phyloP scores from a whole-genome alignment of 768 basidiomycete genomes.

The Clavaria fumosa region DNA sequence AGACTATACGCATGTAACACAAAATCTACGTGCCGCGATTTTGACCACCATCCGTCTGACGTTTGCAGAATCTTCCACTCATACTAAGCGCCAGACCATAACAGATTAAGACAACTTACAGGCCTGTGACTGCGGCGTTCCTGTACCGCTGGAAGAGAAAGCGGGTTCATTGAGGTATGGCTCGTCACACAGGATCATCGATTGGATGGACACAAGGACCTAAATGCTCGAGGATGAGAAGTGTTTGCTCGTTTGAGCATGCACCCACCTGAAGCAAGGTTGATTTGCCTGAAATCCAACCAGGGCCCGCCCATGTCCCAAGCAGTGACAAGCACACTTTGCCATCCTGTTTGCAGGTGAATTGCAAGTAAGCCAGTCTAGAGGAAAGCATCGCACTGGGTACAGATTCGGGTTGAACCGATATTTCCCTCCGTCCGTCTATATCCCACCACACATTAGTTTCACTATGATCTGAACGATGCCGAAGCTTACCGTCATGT shows the following conservation, averaged over 20 bases:
- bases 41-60: conserved; percentile 84
- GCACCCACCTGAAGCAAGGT: conserved; percentile 72
- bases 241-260: neutral
- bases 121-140: conserved; percentile 59
- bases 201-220: conserved; percentile 90
- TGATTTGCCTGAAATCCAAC: conserved; percentile 83
- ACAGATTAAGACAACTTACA: conserved; percentile 33
- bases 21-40: conserved; percentile 64
- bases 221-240: conserved; percentile 25
- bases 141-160: conserved; percentile 59
- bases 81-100: conserved; percentile 7
- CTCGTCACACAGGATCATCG: conserved; percentile 91
- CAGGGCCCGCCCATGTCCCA: conserved; percentile 88
- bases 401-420: conserved; percentile 94
- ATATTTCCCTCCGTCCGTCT: conserved; percentile 81
- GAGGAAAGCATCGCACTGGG: conserved; percentile 40
- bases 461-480: too few species aligned
- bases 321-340: conserved; percentile 89
- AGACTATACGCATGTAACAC: conserved; percentile 4
- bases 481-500: conserved; percentile 35
- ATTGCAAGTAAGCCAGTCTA: conserved; percentile 1
- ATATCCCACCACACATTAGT: too few species aligned
- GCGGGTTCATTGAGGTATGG: conserved; percentile 91
- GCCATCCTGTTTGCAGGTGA: conserved; percentile 41
- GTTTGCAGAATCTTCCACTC: conserved; percentile 65